These are phyloP conservation scores for Cynara cardunculus DNA, from an alignment of 129 eudicot genomes.

Conservation along the genomic window DNA sequence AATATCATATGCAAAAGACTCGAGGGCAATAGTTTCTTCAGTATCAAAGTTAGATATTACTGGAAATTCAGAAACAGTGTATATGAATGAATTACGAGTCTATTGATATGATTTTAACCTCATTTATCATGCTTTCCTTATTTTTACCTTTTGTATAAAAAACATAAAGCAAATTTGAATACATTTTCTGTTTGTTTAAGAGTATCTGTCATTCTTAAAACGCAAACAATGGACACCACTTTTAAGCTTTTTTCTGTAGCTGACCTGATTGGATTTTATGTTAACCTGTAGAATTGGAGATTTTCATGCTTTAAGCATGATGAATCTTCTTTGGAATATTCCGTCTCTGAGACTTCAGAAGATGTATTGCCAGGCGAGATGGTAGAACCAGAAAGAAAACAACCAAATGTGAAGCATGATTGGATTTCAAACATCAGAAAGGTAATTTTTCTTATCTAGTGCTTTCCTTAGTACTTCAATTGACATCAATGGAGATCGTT, in stretches of 20 bases:
- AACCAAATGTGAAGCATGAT: constrained; percentile 28
- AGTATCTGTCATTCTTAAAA: background rate
- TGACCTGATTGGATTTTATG: background rate
- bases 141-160: background rate
- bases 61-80: background rate
- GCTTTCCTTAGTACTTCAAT: constrained; percentile 2
- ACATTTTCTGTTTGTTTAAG: background rate
- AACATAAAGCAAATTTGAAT: background rate
- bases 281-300: constrained; percentile 41
- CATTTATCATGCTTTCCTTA: background rate
- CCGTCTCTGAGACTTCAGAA: constrained; percentile 24
- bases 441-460: constrained; percentile 29
- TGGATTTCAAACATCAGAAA: constrained; percentile 36
- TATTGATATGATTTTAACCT: background rate
- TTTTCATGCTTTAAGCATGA: constrained; percentile 53
- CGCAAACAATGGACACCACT: background rate
- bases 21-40: background rate
- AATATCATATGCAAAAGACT: background rate
- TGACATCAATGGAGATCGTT: background rate
- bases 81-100: background rate
- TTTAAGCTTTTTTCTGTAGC: background rate
- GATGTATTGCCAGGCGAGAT: constrained; percentile 36
- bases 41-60: background rate
- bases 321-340: constrained; percentile 31
- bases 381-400: constrained; percentile 26